These are phyloP conservation scores for Castanea mollissima DNA, from an alignment of 306 rosid species.

Conservation along the genomic window DNA sequence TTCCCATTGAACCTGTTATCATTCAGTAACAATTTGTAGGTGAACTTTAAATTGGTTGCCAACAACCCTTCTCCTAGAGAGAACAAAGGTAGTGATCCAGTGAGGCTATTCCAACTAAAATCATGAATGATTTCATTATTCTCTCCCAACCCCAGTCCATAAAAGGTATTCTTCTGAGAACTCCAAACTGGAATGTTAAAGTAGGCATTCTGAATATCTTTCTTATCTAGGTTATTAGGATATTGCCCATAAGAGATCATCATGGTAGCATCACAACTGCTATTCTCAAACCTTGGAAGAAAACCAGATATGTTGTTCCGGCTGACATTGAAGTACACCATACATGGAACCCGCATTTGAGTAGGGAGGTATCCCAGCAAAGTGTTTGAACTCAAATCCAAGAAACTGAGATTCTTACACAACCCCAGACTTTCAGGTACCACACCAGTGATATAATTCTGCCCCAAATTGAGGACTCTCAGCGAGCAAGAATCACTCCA, in stretches of 20 bases:
- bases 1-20: slow-evolving; percentile 53
- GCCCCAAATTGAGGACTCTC: slow-evolving; percentile 56
- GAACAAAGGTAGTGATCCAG: slow-evolving; percentile 44
- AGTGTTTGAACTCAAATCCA: slow-evolving; percentile 69
- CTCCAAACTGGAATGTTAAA: slow-evolving; percentile 29
- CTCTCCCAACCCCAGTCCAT: slow-evolving; percentile 29
- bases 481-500: slow-evolving; percentile 52
- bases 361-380: slow-evolving; percentile 41
- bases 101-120: slow-evolving; percentile 45
- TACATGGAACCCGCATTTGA: slow-evolving; percentile 52
- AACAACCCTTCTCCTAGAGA: slow-evolving; percentile 28
- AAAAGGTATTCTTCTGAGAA: slow-evolving; percentile 24
- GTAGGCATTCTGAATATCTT: slow-evolving; percentile 30
- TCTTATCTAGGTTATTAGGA: slow-evolving; percentile 18
- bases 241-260: slow-evolving; percentile 10
- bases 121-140: slow-evolving; percentile 37
- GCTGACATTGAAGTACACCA: slow-evolving; percentile 61
- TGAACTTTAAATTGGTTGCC: slow-evolving; percentile 19
- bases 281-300: slow-evolving; percentile 35
- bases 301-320: slow-evolving; percentile 54
- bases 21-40: slow-evolving; percentile 47
- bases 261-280: slow-evolving; percentile 18
- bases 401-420: slow-evolving; percentile 51
- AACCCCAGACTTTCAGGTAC: slow-evolving; percentile 42
- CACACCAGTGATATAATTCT: slow-evolving; percentile 51